phyloP scores from a whole-genome alignment of 148 eudicot genomes.

The Fagopyrum homotropicum region DNA sequence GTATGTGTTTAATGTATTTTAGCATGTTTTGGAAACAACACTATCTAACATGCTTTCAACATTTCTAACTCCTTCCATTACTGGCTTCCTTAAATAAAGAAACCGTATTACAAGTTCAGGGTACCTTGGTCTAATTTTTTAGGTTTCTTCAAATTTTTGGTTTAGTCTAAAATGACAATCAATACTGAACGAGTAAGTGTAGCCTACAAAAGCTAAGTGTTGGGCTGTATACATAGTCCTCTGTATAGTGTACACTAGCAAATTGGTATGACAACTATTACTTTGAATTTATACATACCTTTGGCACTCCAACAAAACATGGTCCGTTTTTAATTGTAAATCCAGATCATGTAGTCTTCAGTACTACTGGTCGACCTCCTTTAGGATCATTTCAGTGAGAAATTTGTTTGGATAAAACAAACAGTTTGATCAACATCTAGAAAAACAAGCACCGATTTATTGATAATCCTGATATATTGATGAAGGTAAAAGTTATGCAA shows the following conservation, averaged over 20 bases:
- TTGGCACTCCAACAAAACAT: conserved; percentile 55
- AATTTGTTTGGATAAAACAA: conserved; percentile 2
- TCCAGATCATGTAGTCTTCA: conserved; percentile 56
- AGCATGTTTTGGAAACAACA: too few species aligned
- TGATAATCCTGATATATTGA: not conserved
- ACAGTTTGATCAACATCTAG: conserved; percentile 2
- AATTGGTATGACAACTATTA: not conserved
- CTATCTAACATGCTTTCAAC: too few species aligned
- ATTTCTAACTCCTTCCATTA: too few species aligned
- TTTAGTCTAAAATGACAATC: too few species aligned
- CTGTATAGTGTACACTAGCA: not conserved
- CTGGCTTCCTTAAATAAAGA: too few species aligned
- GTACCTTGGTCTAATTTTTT: too few species aligned
- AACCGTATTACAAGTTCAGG: too few species aligned
- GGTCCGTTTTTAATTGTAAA: conserved; percentile 69
- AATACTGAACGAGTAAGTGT: too few species aligned
- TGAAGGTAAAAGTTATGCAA: not conserved
- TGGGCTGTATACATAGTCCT: not conserved
- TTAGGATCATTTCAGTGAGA: conserved; percentile 81
- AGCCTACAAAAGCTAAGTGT: not conserved
- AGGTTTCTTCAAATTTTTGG: too few species aligned
- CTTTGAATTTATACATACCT: conserved; percentile 37
- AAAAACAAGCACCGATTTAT: not conserved
- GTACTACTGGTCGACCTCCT: conserved; percentile 49
- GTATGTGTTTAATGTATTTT: too few species aligned